These are phyloP conservation scores for Clonostachys sp. DNA, from an alignment of 2,329 filamentous ascomycete genomes.

Conservation along the genomic window DNA sequence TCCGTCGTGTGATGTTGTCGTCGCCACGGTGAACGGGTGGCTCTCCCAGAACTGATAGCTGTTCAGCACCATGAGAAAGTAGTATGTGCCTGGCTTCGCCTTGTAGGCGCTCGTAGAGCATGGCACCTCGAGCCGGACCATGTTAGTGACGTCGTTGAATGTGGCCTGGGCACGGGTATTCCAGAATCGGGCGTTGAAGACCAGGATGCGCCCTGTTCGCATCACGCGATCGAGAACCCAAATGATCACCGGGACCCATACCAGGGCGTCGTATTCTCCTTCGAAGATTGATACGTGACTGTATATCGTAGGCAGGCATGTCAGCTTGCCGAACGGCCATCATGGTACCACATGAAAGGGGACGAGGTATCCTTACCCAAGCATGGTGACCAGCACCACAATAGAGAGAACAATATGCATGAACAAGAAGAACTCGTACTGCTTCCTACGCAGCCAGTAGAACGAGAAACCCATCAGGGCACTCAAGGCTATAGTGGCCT, in stretches of 20 bases:
- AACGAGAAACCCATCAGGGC: conserved; percentile 39
- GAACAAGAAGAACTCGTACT: conserved; percentile 47
- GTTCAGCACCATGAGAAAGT: conserved; percentile 37
- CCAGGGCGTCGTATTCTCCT: conserved; percentile 39
- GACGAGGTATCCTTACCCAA: conserved; percentile 30
- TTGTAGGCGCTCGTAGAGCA: conserved; percentile 22
- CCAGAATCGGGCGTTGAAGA: conserved; percentile 32
- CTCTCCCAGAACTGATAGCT: conserved; percentile 38
- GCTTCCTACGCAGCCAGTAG: conserved; percentile 42
- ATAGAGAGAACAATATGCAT: conserved; percentile 47
- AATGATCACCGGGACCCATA: conserved; percentile 42
- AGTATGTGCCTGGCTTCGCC: conserved; percentile 34
- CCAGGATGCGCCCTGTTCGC: conserved; percentile 33
- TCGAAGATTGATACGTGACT: conserved; percentile 48
- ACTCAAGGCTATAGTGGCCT: conserved; percentile 40
- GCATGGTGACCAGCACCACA: conserved; percentile 43
- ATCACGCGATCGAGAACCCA: conserved; percentile 45
- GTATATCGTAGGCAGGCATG: conserved; percentile 1
- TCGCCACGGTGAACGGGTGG: conserved; percentile 43
- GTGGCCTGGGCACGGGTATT: conserved; percentile 22
- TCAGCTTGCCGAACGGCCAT: too few relatives aligned
- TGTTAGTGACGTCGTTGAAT: conserved; percentile 31
- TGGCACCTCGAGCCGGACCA: conserved; percentile 33
- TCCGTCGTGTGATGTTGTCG: conserved; percentile 5
- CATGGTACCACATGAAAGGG: conserved; percentile 4